A percentile compares a stretch with the other conserved stretches of the same genome.
Conservation (phyloP, 192 early-diverging fungal genomes). For the Coemansia interrupta region DNA sequence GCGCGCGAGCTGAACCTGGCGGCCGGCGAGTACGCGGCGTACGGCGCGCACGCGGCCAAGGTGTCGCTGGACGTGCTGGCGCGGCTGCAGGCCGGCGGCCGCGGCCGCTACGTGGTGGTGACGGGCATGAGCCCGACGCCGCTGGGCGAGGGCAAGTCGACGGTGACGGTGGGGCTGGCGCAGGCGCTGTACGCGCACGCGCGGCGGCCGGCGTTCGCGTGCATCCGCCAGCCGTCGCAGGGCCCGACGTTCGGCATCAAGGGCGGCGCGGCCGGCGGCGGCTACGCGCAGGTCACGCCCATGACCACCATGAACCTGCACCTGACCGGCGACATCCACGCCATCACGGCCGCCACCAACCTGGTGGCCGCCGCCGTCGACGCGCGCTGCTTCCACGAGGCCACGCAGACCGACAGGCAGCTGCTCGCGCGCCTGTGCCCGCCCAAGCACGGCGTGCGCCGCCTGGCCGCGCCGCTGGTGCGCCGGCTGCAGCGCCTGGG, state of each 20-base stretch:
- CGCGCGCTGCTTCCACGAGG: constrained; percentile 96
- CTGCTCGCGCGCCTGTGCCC: constrained; percentile 89
- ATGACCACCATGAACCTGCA: constrained; percentile 99
- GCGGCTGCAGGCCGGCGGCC: constrained; percentile 69
- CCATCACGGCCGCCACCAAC: constrained; percentile 97
- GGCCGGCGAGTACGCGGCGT: constrained; percentile 75
- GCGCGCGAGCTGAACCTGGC: constrained; percentile 82
- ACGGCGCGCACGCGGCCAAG: constrained; percentile 89
- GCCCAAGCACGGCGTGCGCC: constrained; percentile 76
- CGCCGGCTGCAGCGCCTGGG: constrained; percentile 73
- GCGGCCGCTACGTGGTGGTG: constrained; percentile 92
- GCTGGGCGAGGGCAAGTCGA: constrained; percentile 98
- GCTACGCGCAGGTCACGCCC: constrained; percentile 98
- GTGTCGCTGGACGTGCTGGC: constrained; percentile 78
- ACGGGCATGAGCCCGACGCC: constrained; percentile 98
- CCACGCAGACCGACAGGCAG: constrained; percentile 64
- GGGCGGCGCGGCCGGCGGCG: constrained; percentile 95
- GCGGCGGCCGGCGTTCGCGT: constrained; percentile 83
- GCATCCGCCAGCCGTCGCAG: constrained; percentile 98
- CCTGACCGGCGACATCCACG: constrained; percentile 98
- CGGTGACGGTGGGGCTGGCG: constrained; percentile 88
- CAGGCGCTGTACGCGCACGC: constrained; percentile 96
- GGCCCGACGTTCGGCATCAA: constrained; percentile 99
- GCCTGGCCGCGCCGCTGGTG: constrained; percentile 82
- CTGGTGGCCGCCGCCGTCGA: constrained; percentile 96